Conservation (phyloP, 2,329 filamentous ascomycete species). For the Ustulina deusta region DNA sequence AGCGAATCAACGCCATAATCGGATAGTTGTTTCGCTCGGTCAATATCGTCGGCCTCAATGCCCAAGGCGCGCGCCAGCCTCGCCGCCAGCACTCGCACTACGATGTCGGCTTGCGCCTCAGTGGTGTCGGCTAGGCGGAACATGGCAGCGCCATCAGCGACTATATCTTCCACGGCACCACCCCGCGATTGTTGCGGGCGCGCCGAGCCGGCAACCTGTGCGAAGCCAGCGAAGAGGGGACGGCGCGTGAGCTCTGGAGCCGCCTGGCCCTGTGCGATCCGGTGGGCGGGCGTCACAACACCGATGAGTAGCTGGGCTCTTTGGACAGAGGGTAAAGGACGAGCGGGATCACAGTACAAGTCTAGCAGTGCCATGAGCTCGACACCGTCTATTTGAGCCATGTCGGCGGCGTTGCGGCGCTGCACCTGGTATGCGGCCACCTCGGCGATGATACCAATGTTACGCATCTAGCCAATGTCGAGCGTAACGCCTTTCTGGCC, state of each 20-base stretch:
- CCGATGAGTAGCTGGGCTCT: conserved; percentile 7
- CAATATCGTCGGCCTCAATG: not conserved
- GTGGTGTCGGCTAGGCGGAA: not conserved
- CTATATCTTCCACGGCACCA: conserved; percentile 3
- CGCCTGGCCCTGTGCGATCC: not conserved
- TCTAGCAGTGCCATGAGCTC: conserved; percentile 8
- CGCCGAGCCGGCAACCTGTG: not conserved
- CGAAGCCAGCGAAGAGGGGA: not conserved
- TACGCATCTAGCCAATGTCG: conserved; percentile 13
- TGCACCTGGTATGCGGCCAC: not conserved
- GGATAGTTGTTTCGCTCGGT: not conserved
- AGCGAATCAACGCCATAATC: conserved; percentile 5
- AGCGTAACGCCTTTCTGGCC: not conserved
- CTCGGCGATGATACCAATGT: conserved; percentile 18
- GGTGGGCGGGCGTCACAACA: not conserved
- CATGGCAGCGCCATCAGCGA: not conserved
- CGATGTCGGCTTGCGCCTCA: not conserved
- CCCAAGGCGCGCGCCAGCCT: not conserved
- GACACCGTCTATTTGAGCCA: not conserved
- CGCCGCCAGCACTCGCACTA: not conserved
- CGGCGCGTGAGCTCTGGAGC: not conserved
- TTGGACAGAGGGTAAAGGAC: not conserved
- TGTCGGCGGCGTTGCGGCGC: not conserved
- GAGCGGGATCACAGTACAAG: not conserved
- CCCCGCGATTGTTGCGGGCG: not conserved